These are phyloP conservation scores for Tuber borchii DNA, from an alignment of 495 filamentous ascomycete genomes.

Conservation along the genomic window DNA sequence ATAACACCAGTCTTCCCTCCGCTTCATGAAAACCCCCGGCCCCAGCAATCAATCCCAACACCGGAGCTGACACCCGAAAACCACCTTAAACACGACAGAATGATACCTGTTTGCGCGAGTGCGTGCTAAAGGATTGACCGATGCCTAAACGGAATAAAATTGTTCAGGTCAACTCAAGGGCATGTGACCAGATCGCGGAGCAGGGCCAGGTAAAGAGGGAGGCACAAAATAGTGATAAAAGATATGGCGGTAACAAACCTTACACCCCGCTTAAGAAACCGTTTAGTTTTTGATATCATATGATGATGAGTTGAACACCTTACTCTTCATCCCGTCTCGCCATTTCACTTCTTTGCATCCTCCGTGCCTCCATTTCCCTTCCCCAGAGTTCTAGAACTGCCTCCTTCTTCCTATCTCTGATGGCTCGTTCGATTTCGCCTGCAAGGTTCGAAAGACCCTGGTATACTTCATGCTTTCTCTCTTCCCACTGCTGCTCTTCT, in stretches of 20 bases:
- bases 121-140: neutral
- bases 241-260: conserved; percentile 22
- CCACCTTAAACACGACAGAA: neutral
- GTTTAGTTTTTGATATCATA: conserved; percentile 3
- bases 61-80: neutral
- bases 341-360: conserved; percentile 19
- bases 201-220: neutral
- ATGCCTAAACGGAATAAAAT: neutral
- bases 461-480: conserved; percentile 38
- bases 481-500: conserved; percentile 44
- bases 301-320: neutral
- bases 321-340: conserved; percentile 12
- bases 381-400: conserved; percentile 39
- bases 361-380: conserved; percentile 34
- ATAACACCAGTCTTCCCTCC: neutral
- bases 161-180: neutral
- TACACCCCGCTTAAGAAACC: conserved; percentile 18
- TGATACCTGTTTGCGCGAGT: neutral
- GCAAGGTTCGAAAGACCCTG: conserved; percentile 29
- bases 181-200: neutral
- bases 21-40: neutral
- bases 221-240: conserved; percentile 7
- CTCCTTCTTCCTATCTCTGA: conserved; percentile 38
- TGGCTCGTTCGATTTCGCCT: conserved; percentile 34
- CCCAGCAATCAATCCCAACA: neutral